phyloP scores from a whole-genome alignment of 2,329 filamentous ascomycete species.

The Furcasterigmium furcatum region DNA sequence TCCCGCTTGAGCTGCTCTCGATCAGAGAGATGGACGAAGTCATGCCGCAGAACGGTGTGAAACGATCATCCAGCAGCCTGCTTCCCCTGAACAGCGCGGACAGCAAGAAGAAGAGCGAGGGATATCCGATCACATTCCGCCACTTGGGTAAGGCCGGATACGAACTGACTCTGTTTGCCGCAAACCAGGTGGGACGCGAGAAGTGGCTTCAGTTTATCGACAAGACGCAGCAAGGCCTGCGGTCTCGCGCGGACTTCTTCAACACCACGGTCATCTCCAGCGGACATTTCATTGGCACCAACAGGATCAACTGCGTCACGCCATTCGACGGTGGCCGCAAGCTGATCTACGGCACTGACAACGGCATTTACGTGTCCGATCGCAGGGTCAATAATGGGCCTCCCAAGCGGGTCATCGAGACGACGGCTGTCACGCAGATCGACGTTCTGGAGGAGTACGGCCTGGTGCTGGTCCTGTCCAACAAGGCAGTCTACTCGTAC shows the following conservation, averaged over 20 bases:
- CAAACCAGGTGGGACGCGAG: constrained; percentile 79
- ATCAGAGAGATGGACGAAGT: constrained; percentile 98
- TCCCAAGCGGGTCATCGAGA: constrained; percentile 83
- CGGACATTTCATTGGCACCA: constrained; percentile 60
- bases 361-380: constrained; percentile 88
- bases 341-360: constrained; percentile 90
- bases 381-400: constrained; percentile 80
- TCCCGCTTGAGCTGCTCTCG: constrained; percentile 86
- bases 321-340: constrained; percentile 95
- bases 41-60: constrained; percentile 76
- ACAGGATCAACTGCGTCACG: constrained; percentile 91
- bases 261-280: constrained; percentile 63
- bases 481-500: constrained; percentile 91
- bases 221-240: constrained; percentile 79
- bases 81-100: constrained; percentile 50
- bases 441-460: constrained; percentile 96
- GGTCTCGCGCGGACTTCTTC: constrained; percentile 89
- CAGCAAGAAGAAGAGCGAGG: constrained; percentile 64
- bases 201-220: constrained; percentile 99
- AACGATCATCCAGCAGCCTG: constrained; percentile 84
- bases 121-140: constrained; percentile 92
- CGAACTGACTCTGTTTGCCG: constrained; percentile 84
- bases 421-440: constrained; percentile 85
- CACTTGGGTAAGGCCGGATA: constrained; percentile 96
- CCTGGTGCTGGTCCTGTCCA: constrained; percentile 84